Conservation (phyloP, 2,329 filamentous ascomycete species). For the Ophiostoma sp. region DNA sequence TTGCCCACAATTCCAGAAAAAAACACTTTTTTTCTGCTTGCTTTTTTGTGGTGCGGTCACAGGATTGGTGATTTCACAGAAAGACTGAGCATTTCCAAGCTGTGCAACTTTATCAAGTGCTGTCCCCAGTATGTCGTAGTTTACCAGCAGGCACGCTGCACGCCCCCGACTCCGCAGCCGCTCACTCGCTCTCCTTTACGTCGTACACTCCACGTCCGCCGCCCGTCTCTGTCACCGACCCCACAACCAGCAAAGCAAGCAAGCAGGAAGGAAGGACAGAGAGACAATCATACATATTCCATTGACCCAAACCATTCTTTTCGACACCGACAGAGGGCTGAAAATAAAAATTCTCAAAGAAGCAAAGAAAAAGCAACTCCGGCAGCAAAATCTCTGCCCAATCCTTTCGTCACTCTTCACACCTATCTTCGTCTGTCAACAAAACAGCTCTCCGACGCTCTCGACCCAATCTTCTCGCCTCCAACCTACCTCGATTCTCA, state of each 20-base stretch:
- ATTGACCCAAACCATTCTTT: background rate
- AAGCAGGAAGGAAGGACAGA: background rate
- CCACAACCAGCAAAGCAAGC: background rate
- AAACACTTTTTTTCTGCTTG: background rate
- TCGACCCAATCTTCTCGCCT: background rate
- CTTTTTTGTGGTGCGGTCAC: background rate
- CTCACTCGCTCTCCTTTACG: background rate
- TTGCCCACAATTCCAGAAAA: background rate
- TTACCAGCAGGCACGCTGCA: background rate
- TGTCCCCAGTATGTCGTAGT: background rate
- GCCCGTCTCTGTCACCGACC: conserved; percentile 1
- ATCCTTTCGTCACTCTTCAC: background rate
- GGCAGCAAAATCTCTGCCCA: background rate
- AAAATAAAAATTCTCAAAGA: background rate
- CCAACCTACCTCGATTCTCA: background rate
- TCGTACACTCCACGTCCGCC: background rate
- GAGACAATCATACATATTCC: background rate
- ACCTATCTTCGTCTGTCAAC: background rate
- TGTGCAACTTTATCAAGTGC: background rate
- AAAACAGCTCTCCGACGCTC: background rate
- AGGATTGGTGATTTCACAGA: conserved; percentile 2
- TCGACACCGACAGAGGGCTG: background rate
- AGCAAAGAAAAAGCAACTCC: background rate
- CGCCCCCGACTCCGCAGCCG: background rate
- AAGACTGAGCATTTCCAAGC: background rate